Percentiles rank a stretch among this genome's conserved stretches.
Evolutionary conservation across 1,139 yeast genomes (phyloP).

Genomic region (Blastobotrys malaysiensis): DNA sequence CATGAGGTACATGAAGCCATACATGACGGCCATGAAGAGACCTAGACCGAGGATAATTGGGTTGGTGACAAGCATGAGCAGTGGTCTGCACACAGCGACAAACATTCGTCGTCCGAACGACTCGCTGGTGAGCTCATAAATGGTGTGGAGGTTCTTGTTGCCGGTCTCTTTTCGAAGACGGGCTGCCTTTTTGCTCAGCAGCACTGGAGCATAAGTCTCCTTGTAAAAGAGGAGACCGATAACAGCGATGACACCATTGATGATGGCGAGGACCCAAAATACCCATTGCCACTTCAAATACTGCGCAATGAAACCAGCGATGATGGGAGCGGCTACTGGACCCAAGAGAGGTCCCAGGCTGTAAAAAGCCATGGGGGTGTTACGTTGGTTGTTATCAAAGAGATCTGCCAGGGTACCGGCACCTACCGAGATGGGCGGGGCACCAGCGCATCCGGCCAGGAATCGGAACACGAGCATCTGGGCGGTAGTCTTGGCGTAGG

Average conservation of each 20-base stretch:
- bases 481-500: conserved; percentile 46
- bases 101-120: conserved; percentile 21
- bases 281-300: conserved; percentile 52
- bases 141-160: conserved; percentile 50
- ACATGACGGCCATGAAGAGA: conserved; percentile 55
- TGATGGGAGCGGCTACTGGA: conserved; percentile 56
- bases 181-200: conserved; percentile 45
- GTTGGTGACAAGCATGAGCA: conserved; percentile 47
- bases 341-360: conserved; percentile 57
- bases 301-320: conserved; percentile 52
- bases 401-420: conserved; percentile 66
- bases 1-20: conserved; percentile 59
- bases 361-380: conserved; percentile 55
- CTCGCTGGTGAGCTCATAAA: conserved; percentile 43
- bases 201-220: conserved; percentile 57
- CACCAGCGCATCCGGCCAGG: conserved; percentile 60
- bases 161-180: conserved; percentile 48
- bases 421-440: conserved; percentile 65
- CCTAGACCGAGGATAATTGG: conserved; percentile 63
- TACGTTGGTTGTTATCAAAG: conserved; percentile 48
- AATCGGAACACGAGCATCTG: conserved; percentile 56
- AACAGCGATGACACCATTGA: conserved; percentile 46
- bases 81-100: conserved; percentile 45
- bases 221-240: conserved; percentile 42
- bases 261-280: conserved; percentile 53